phyloP scores from a whole-genome alignment of 2,329 filamentous ascomycete genomes.

The Fusarium beomiforme region DNA sequence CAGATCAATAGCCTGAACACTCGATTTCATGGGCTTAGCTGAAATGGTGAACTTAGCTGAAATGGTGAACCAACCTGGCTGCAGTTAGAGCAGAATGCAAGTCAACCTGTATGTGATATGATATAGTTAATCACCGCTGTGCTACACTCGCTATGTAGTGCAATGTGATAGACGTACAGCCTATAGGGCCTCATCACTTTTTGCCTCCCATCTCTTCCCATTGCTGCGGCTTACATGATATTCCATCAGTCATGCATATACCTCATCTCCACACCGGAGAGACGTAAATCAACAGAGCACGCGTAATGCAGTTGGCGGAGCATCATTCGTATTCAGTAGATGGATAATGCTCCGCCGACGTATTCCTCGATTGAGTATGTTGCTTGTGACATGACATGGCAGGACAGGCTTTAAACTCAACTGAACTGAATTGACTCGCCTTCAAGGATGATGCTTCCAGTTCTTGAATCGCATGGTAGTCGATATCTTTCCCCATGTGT shows the following conservation, averaged over 20 bases:
- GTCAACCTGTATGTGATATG: not conserved
- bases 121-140: slow-evolving; percentile 5
- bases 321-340: not conserved
- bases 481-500: slow-evolving; percentile 2
- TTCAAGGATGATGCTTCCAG: slow-evolving; percentile 23
- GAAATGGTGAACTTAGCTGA: not conserved
- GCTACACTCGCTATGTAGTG: slow-evolving; percentile 9
- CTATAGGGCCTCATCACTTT: slow-evolving; percentile 33
- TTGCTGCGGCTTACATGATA: not conserved
- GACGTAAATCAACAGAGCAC: not conserved
- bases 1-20: slow-evolving; percentile 1
- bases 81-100: not conserved
- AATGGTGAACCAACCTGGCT: not conserved
- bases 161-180: slow-evolving; percentile 35
- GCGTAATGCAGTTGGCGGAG: not conserved
- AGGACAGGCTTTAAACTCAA: not conserved
- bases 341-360: not conserved
- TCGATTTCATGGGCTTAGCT: slow-evolving; percentile 23
- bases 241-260: slow-evolving; percentile 1
- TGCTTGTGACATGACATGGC: not conserved
- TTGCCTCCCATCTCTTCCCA: not conserved
- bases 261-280: slow-evolving; percentile 21
- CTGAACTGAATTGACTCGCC: not conserved
- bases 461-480: not conserved
- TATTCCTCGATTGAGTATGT: not conserved